phyloP scores from a whole-genome alignment of 495 filamentous ascomycete species.

The Xylaria sp. region DNA sequence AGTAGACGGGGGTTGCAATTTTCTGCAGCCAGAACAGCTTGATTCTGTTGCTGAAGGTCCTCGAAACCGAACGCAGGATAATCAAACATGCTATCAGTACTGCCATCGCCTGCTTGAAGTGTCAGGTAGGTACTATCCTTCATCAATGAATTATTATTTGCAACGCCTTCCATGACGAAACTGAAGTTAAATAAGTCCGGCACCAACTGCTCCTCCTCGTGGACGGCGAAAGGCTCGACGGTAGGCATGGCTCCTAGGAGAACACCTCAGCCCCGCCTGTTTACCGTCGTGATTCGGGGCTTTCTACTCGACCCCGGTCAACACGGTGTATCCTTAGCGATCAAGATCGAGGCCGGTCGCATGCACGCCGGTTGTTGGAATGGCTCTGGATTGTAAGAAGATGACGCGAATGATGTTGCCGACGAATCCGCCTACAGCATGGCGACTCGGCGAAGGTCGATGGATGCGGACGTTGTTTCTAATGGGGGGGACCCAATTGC shows the following conservation, averaged over 20 bases:
- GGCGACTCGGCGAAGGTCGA: conserved; percentile 29
- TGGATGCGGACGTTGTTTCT: conserved; percentile 18
- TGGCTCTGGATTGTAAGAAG: background rate
- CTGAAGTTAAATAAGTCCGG: conserved; percentile 30
- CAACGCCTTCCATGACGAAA: conserved; percentile 18
- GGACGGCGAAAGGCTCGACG: conserved; percentile 30
- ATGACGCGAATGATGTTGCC: background rate
- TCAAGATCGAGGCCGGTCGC: background rate
- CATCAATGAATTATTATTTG: conserved; percentile 21
- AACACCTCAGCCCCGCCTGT: background rate
- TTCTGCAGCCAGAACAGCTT: background rate
- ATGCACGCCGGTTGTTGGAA: background rate
- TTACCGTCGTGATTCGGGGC: background rate
- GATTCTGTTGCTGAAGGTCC: background rate
- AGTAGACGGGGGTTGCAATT: conserved; percentile 17
- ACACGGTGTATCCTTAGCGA: background rate
- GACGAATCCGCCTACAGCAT: conserved; percentile 29
- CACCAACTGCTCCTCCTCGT: conserved; percentile 26
- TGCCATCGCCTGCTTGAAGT: background rate
- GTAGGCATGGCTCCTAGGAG: conserved; percentile 30
- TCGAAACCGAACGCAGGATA: background rate
- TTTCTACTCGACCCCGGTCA: background rate
- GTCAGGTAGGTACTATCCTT: conserved; percentile 10
- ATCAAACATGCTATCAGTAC: conserved; percentile 4
- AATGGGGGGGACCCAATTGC: background rate